Conservation (phyloP, 192 early-diverging fungal genomes). For the Physocladia obscura region DNA sequence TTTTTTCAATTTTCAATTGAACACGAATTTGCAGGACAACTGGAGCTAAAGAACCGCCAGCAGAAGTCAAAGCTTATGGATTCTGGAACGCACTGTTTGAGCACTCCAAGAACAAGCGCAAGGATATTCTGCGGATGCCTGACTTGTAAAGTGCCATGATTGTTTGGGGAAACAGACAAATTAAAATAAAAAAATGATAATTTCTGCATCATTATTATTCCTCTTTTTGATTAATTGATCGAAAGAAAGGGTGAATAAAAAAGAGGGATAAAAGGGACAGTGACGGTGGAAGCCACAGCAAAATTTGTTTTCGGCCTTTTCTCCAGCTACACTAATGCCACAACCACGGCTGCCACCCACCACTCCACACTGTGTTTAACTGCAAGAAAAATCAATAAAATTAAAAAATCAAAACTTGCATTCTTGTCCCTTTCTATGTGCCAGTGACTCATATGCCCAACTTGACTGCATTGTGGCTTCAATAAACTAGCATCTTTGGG, state of each 20-base stretch:
- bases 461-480: too few relatives aligned
- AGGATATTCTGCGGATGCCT: constrained; percentile 80
- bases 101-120: constrained; percentile 78
- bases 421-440: too few relatives aligned
- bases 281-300: too few relatives aligned
- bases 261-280: too few relatives aligned
- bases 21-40: constrained; percentile 33
- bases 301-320: not conserved
- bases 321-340: not conserved
- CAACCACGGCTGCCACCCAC: too few relatives aligned
- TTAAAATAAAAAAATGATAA: not conserved
- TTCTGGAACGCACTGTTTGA: constrained; percentile 54
- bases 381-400: too few relatives aligned
- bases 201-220: too few relatives aligned
- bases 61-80: constrained; percentile 34
- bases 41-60: constrained; percentile 36
- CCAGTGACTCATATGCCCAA: too few relatives aligned
- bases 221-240: too few relatives aligned
- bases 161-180: not conserved
- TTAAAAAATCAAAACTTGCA: too few relatives aligned
- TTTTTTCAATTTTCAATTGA: not conserved
- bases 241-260: too few relatives aligned
- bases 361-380: too few relatives aligned
- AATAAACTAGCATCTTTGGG: constrained; percentile 30
- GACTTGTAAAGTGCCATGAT: constrained; percentile 52